phyloP scores from a whole-genome alignment of 768 basidiomycete genomes.

The Russula dissimulans region DNA sequence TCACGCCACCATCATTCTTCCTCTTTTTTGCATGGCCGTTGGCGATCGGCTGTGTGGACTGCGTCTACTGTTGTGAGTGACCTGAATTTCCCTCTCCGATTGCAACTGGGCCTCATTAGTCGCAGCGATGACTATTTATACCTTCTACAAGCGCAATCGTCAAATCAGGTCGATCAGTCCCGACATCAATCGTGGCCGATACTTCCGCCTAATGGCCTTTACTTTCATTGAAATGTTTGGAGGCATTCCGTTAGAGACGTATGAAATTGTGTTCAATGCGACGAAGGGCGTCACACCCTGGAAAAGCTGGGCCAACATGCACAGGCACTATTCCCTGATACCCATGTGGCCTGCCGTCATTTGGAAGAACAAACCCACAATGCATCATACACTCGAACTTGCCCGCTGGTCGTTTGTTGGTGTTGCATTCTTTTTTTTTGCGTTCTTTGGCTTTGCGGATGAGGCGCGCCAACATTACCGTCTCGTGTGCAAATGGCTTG shows the following conservation, averaged over 20 bases:
- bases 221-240: not conserved
- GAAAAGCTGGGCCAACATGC: too few species aligned
- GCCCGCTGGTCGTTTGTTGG: constrained; percentile 34
- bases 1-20: constrained; percentile 23
- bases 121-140: constrained; percentile 22
- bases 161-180: constrained; percentile 22
- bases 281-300: not conserved
- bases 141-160: constrained; percentile 22
- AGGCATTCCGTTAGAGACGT: not conserved
- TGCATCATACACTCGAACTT: constrained; percentile 23
- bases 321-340: constrained; percentile 32
- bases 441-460: constrained; percentile 44
- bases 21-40: constrained; percentile 17
- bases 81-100: not conserved
- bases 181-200: constrained; percentile 27
- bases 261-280: not conserved
- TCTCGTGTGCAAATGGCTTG: constrained; percentile 21
- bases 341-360: constrained; percentile 27
- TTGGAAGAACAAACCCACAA: constrained; percentile 28
- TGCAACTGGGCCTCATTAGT: not conserved
- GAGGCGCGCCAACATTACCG: constrained; percentile 37
- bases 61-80: constrained; percentile 32
- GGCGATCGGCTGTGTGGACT: constrained; percentile 22
- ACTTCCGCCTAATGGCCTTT: not conserved
- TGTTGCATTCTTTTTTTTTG: constrained; percentile 36